Conservation (phyloP, 768 basidiomycete genomes). For the Lactifluus pinguis region DNA sequence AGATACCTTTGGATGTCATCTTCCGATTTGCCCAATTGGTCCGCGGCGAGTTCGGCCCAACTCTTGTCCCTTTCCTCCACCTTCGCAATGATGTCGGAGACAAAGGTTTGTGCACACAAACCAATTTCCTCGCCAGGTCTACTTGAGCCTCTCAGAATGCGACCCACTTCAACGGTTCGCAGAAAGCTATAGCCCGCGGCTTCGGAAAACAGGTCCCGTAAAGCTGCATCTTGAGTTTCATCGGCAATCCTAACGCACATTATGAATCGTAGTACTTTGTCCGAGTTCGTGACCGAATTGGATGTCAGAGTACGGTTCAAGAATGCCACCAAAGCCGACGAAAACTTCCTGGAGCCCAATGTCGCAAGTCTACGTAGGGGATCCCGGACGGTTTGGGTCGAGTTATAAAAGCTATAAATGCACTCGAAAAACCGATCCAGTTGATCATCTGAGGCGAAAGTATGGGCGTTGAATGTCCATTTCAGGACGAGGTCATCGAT, state of each 20-base stretch:
- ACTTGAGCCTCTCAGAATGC: background rate
- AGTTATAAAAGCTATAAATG: background rate
- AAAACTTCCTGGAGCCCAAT: background rate
- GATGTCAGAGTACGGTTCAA: background rate
- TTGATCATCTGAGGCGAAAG: background rate
- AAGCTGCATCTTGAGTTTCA: too few relatives aligned
- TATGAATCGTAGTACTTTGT: background rate
- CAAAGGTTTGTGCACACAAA: background rate
- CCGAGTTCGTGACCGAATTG: background rate
- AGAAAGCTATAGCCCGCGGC: too few relatives aligned
- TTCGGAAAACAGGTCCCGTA: too few relatives aligned
- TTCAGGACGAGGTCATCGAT: background rate
- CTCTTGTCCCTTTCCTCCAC: background rate
- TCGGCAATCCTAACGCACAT: background rate
- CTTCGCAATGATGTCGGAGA: background rate
- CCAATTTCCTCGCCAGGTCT: background rate
- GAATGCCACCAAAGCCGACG: background rate
- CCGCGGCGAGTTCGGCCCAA: background rate
- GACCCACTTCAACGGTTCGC: background rate
- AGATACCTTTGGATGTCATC: background rate
- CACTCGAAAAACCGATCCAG: background rate
- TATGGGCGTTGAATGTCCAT: background rate
- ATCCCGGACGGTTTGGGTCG: too few relatives aligned
- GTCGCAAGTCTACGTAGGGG: too few relatives aligned
- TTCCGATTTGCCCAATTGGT: background rate